Evolutionary conservation across 768 basidiomycete genomes (phyloP).

Genomic region (Calocera viscosa): DNA sequence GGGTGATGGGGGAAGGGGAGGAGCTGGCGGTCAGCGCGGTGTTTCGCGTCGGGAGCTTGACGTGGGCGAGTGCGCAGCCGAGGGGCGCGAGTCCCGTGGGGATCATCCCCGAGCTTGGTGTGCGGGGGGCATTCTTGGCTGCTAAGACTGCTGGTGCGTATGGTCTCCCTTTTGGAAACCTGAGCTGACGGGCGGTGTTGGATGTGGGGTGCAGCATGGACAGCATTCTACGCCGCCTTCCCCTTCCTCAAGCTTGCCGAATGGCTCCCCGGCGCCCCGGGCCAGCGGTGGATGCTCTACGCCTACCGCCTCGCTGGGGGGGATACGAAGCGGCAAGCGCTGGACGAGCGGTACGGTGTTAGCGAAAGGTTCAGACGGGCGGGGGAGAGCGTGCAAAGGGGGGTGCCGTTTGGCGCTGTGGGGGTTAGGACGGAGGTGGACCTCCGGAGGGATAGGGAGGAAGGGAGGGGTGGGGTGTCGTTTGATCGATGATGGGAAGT

Average conservation of each 20-base stretch:
- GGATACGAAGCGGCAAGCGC: slow-evolving; percentile 11
- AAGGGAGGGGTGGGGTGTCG: slow-evolving; percentile 12
- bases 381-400: slow-evolving; percentile 10
- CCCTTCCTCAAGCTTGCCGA: slow-evolving; percentile 16
- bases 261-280: slow-evolving; percentile 13
- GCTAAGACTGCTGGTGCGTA: slow-evolving; percentile 10
- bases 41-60: slow-evolving; percentile 17
- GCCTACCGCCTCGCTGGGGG: neutral
- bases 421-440: slow-evolving; percentile 16
- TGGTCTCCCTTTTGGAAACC: too few species aligned
- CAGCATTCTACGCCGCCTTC: slow-evolving; percentile 16
- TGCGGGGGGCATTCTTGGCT: slow-evolving; percentile 11
- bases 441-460: slow-evolving; percentile 15
- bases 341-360: slow-evolving; percentile 8
- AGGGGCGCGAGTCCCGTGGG: slow-evolving; percentile 15
- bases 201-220: too few species aligned
- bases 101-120: slow-evolving; percentile 14
- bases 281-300: slow-evolving; percentile 13
- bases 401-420: slow-evolving; percentile 16
- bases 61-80: slow-evolving; percentile 13
- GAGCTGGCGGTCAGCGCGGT: slow-evolving; percentile 13
- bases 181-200: too few species aligned
- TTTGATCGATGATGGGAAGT: too few species aligned
- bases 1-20: slow-evolving; percentile 12
- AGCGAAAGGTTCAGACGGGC: slow-evolving; percentile 11